Percentiles rank a stretch among this genome's conserved stretches.
Conservation (phyloP, 2,329 filamentous ascomycete species). For the Cadophora malorum region DNA sequence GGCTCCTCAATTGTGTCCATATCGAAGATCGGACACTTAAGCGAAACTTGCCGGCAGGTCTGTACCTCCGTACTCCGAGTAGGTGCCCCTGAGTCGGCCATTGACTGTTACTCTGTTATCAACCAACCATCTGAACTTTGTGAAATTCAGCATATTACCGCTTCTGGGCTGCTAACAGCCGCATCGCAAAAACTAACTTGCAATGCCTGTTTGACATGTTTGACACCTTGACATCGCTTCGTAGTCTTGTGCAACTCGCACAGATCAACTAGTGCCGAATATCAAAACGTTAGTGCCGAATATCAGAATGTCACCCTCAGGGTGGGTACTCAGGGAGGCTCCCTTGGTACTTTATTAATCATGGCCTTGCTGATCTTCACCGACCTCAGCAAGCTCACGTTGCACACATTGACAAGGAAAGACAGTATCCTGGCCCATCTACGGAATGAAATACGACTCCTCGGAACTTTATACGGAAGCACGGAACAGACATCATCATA, state of each 20-base stretch:
- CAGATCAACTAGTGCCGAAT: constrained; percentile 3
- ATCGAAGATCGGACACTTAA: too few relatives aligned
- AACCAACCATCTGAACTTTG: too few relatives aligned
- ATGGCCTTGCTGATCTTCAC: background rate
- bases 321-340: too few relatives aligned
- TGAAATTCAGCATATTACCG: too few relatives aligned
- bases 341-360: background rate
- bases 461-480: too few relatives aligned
- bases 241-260: background rate
- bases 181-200: background rate
- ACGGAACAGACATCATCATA: background rate
- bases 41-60: too few relatives aligned
- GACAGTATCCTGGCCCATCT: background rate
- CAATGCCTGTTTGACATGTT: background rate
- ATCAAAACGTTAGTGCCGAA: constrained; percentile 1
- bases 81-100: too few relatives aligned
- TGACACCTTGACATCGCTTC: background rate
- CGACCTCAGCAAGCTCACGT: background rate
- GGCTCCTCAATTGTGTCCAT: too few relatives aligned
- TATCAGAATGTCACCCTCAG: too few relatives aligned
- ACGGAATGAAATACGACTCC: background rate
- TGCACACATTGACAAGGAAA: background rate
- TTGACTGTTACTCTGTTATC: too few relatives aligned
- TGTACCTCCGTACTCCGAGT: too few relatives aligned
- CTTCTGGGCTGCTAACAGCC: background rate